Conservation (phyloP, 805 yeast genomes). For the Wickerhamomyces strasburgensis region DNA sequence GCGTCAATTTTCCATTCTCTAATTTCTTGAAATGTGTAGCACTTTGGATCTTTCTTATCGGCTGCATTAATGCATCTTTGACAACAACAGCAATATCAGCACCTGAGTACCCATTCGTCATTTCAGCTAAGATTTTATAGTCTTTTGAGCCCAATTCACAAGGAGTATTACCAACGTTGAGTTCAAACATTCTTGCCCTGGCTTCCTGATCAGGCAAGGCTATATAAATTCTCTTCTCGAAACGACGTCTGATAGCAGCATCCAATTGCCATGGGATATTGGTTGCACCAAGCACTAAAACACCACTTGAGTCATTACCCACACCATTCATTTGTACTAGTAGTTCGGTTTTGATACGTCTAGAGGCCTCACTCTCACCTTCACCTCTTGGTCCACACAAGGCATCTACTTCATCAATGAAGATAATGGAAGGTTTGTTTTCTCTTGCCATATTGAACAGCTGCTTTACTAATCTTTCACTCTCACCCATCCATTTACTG, state of each 20-base stretch:
- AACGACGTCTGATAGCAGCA: slow-evolving; percentile 94
- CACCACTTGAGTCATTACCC: slow-evolving; percentile 91
- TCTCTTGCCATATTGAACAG: slow-evolving; percentile 95
- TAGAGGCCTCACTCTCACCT: slow-evolving; percentile 93
- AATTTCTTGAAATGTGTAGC: slow-evolving; percentile 88
- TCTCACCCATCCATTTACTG: slow-evolving; percentile 99
- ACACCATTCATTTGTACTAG: slow-evolving; percentile 99
- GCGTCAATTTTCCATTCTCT: slow-evolving; percentile 56
- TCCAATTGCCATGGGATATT: slow-evolving; percentile 99
- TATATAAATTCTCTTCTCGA: slow-evolving; percentile 91
- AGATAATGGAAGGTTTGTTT: slow-evolving; percentile 90
- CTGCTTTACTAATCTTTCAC: slow-evolving; percentile 93
- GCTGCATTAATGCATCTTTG: slow-evolving; percentile 96
- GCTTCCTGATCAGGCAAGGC: slow-evolving; percentile 94
- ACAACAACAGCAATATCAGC: slow-evolving; percentile 96
- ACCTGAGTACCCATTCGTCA: slow-evolving; percentile 98
- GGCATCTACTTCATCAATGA: slow-evolving; percentile 98
- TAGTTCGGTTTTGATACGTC: slow-evolving; percentile 93
- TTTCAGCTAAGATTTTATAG: slow-evolving; percentile 71
- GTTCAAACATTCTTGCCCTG: slow-evolving; percentile 87
- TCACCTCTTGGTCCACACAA: slow-evolving; percentile 97
- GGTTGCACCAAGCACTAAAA: slow-evolving; percentile 92
- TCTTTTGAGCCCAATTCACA: slow-evolving; percentile 72
- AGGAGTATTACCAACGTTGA: slow-evolving; percentile 88
- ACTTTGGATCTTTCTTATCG: slow-evolving; percentile 88